Conservation (phyloP, 2,329 filamentous ascomycete species). For the Cladosporium cucumerinum region DNA sequence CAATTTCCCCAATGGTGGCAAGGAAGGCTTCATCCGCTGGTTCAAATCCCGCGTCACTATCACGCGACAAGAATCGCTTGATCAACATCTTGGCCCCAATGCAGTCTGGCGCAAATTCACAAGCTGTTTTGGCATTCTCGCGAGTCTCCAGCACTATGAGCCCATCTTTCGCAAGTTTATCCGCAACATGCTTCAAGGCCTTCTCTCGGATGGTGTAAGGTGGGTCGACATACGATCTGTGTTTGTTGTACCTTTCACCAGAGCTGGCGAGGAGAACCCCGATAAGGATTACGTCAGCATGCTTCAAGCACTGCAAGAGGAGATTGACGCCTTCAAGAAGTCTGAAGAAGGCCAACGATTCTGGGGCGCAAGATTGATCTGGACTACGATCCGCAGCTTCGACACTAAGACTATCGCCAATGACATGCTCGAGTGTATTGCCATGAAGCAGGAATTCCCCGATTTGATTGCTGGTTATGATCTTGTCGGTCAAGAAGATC, state of each 20-base stretch:
- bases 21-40: constrained; percentile 71
- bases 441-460: constrained; percentile 74
- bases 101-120: constrained; percentile 85
- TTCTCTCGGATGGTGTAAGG: constrained; percentile 76
- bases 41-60: constrained; percentile 70
- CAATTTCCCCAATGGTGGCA: constrained; percentile 69
- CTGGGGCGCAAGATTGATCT: constrained; percentile 82
- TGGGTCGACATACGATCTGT: constrained; percentile 80
- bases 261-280: constrained; percentile 59
- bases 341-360: constrained; percentile 70
- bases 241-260: constrained; percentile 69
- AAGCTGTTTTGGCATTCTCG: constrained; percentile 68
- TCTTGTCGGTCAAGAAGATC: constrained; percentile 82
- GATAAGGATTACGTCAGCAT: constrained; percentile 67
- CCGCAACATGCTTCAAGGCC: constrained; percentile 63
- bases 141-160: constrained; percentile 80
- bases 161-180: constrained; percentile 80
- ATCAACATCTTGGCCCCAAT: constrained; percentile 79
- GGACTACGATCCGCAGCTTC: constrained; percentile 68
- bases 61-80: constrained; percentile 66
- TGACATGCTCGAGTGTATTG: constrained; percentile 81
- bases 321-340: constrained; percentile 70
- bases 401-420: constrained; percentile 66
- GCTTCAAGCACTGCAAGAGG: constrained; percentile 71
- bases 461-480: constrained; percentile 83